Conservation (phyloP, 164 flowering plant genomes). For the Saururus chinensis region DNA sequence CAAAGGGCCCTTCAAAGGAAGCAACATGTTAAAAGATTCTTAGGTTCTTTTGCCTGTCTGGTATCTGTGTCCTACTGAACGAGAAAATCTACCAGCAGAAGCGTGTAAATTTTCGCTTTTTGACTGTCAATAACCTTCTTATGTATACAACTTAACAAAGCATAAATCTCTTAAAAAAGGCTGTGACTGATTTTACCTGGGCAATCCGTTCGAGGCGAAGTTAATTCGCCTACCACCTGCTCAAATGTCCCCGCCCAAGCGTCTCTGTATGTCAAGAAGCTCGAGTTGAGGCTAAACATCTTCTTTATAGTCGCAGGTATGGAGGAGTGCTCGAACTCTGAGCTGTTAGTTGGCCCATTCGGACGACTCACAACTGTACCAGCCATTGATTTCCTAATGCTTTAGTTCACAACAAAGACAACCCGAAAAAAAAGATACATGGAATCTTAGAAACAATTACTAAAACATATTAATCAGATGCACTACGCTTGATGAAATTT, state of each 20-base stretch:
- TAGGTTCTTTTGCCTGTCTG: too few relatives aligned
- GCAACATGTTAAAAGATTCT: too few relatives aligned
- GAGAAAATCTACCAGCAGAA: too few relatives aligned
- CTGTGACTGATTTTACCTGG: conserved; percentile 14
- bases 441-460: too few relatives aligned
- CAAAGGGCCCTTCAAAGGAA: too few relatives aligned
- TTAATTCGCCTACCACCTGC: conserved; percentile 41
- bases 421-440: too few relatives aligned
- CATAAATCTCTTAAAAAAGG: not conserved
- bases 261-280: conserved; percentile 87
- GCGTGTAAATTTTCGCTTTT: too few relatives aligned
- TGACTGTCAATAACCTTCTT: too few relatives aligned
- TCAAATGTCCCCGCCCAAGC: conserved; percentile 99
- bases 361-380: conserved; percentile 56
- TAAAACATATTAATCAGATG: too few relatives aligned
- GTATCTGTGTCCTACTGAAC: too few relatives aligned
- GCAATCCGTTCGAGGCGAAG: conserved; percentile 57
- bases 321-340: conserved; percentile 91
- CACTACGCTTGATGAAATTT: too few relatives aligned
- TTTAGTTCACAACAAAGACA: too few relatives aligned
- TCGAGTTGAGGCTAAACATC: conserved; percentile 75
- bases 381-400: not conserved
- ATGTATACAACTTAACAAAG: not conserved
- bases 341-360: conserved; percentile 58
- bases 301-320: conserved; percentile 91